Base-by-base conservation (phyloP, 192 early-diverging fungal genomes). In the Coemansia sp. region DNA sequence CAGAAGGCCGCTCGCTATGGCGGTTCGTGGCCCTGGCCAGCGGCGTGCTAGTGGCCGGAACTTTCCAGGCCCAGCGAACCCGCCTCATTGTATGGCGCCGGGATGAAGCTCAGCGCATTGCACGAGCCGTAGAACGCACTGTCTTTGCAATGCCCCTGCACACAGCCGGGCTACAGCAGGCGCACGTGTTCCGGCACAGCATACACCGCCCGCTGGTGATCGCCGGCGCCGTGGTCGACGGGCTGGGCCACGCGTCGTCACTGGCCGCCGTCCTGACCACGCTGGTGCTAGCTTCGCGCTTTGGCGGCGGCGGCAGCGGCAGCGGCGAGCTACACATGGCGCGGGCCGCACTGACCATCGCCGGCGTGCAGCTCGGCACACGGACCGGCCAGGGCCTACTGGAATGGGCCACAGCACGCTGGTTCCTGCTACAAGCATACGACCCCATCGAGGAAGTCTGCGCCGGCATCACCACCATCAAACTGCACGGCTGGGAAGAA, bases 391-490 rank as follows among this genome's bases (percentile, higher is more conserved):
- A 43, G 3, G 21, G 50, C 3, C 5, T 29, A 1, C 35, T 59
- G 4, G 56, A 59, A 19, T 59, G 48, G 20, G 19, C 25, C 4
- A 57, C 55, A 13, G 38, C 47, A 8, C 26, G 48, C 3, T 50
- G 41, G 27, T 36, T 46, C 38, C 41, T 44, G 23, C 31, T 59
- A 35, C 56, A 59, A 30, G 28, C 56, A 6, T 59, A 44, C 20
- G 85, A 85, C 58, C 52, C 80, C 35, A 82, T 90, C 79, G 66
- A 92, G 54, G 92, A 96, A 66, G 64, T 96, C 16, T 64, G 92
- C 48, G 87, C 86, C 43, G 85, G 88, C 28, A 96, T 96, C 45
- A 88, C 87, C 38, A 88, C 93, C 10, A 92, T 96, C 64, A 96
- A 96, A 60, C 65, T 96, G 19, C 91, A 92, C 57, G 90, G 90